Conservation (phyloP, 768 basidiomycete genomes). For the Boletellus ananiceps region DNA sequence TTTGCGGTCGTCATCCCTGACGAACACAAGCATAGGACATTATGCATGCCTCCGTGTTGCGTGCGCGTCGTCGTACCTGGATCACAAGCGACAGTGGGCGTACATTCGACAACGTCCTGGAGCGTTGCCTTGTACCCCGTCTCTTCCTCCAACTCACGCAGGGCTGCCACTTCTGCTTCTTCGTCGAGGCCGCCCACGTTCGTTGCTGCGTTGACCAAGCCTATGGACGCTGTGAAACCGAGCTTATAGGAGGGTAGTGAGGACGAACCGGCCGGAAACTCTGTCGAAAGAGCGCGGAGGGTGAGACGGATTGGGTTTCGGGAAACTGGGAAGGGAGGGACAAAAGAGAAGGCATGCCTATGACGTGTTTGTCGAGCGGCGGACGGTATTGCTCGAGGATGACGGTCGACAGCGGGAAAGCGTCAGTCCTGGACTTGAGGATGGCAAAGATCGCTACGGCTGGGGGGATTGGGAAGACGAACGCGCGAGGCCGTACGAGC, state of each 20-base stretch:
- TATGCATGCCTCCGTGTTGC: no score
- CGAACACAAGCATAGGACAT: no score
- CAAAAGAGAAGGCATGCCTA: constrained; percentile 46
- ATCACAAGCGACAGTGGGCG: constrained; percentile 60
- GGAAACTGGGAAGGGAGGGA: no score
- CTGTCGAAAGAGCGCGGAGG: constrained; percentile 24
- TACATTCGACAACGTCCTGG: constrained; percentile 52
- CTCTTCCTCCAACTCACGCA: constrained; percentile 90
- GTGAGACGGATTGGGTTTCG: not conserved
- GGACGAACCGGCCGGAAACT: constrained; percentile 54
- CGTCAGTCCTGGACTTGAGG: constrained; percentile 65
- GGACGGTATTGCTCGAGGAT: constrained; percentile 93
- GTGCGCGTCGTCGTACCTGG: constrained; percentile 46
- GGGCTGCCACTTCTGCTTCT: constrained; percentile 71
- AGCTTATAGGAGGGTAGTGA: not conserved
- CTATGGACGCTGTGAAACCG: constrained; percentile 30
- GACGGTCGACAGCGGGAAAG: constrained; percentile 73
- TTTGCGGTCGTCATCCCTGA: constrained; percentile 91
- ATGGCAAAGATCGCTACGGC: constrained; percentile 85
- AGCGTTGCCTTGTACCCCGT: constrained; percentile 74
- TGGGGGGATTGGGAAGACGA: constrained; percentile 23
- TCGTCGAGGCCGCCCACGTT: constrained; percentile 37
- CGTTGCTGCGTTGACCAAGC: constrained; percentile 72
- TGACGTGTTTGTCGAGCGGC: constrained; percentile 68
- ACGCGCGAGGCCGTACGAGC: no score